phyloP scores from a whole-genome alignment of 2,329 filamentous ascomycete species.

The Verticillium nubilum region DNA sequence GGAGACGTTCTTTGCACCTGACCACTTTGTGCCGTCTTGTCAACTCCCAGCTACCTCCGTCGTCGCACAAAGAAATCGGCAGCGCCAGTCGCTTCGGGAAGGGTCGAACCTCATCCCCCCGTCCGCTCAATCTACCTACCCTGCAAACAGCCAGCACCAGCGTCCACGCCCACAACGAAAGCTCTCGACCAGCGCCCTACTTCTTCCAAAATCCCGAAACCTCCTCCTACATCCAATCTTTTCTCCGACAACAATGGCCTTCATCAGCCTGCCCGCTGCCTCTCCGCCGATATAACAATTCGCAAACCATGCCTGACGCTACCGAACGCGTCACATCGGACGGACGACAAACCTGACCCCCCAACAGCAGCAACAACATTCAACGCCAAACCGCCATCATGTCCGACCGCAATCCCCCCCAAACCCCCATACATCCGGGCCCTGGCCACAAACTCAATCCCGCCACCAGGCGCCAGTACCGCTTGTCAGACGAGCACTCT shows the following conservation, averaged over 20 bases:
- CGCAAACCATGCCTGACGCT: background rate
- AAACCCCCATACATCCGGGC: constrained; percentile 23
- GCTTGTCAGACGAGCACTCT: constrained; percentile 32
- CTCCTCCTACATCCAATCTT: background rate
- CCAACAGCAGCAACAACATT: constrained; percentile 4
- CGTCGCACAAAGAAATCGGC: background rate
- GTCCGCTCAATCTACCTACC: background rate
- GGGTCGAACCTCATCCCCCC: background rate
- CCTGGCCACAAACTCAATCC: constrained; percentile 25
- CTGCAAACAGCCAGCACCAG: background rate
- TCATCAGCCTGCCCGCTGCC: background rate
- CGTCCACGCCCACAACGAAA: background rate
- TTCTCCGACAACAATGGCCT: constrained; percentile 1
- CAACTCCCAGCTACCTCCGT: background rate
- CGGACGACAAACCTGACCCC: constrained; percentile 8
- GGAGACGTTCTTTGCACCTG: background rate
- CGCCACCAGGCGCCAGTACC: constrained; percentile 31
- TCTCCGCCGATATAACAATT: background rate
- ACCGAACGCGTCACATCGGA: background rate
- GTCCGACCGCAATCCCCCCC: constrained; percentile 25
- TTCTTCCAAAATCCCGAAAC: background rate
- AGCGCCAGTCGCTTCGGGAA: background rate
- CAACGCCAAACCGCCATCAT: constrained; percentile 16
- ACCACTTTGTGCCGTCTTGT: background rate
- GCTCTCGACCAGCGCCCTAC: background rate